phyloP scores from a whole-genome alignment of 305 asterid genomes.

The Plantago rigida region DNA sequence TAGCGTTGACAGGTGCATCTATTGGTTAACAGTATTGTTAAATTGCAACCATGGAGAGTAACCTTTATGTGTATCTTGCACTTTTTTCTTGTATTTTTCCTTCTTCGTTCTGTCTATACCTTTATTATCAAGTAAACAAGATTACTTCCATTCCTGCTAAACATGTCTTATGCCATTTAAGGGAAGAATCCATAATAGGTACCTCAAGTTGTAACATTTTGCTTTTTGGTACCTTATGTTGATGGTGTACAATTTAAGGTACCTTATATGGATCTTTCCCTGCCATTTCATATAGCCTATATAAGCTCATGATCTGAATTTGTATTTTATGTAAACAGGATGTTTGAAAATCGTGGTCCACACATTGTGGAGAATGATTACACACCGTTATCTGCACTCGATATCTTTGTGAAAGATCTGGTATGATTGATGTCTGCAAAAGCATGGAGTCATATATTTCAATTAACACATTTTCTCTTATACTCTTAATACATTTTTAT shows the following conservation, averaged over 20 bases:
- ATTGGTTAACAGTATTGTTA: no score
- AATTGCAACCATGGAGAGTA: not conserved
- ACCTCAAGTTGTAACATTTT: no score
- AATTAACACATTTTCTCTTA: conserved; percentile 14
- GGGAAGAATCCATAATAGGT: no score
- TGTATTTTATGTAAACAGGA: conserved; percentile 43
- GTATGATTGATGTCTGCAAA: conserved; percentile 37
- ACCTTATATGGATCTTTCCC: no score
- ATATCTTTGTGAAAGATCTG: conserved; percentile 98
- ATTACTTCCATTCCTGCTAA: not conserved
- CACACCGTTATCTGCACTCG: conserved; percentile 89
- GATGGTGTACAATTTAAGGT: no score
- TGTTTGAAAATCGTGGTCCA: conserved; percentile 95
- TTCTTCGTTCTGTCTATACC: conserved; percentile 12
- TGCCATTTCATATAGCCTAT: not conserved
- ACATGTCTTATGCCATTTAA: not conserved
- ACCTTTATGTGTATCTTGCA: conserved; percentile 1
- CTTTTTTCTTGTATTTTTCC: not conserved
- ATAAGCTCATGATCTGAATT: not conserved
- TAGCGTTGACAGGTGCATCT: no score
- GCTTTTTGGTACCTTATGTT: no score
- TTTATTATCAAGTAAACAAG: not conserved
- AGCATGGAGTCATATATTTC: conserved; percentile 11
- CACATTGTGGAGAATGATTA: conserved; percentile 94
- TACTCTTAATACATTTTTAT: not conserved